A percentile compares a stretch with the other conserved stretches of the same genome.
Evolutionary conservation across 2,329 filamentous ascomycete genomes (phyloP).

Genomic region (Aspergillus glaucus): DNA sequence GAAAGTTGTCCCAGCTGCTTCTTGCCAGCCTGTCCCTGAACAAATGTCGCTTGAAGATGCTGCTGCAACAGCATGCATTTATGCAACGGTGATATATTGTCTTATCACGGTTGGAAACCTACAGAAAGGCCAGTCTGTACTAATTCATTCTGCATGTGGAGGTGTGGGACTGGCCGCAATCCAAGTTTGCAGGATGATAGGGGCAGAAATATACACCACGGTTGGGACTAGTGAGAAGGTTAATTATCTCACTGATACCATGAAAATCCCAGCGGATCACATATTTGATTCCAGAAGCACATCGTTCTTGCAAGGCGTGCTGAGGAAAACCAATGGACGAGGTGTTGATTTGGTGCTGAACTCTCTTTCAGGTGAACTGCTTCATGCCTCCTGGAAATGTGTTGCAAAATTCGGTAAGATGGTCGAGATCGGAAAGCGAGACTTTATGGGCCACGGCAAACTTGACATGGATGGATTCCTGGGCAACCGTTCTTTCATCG

Average conservation of each 20-base stretch:
- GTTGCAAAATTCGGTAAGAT: neutral
- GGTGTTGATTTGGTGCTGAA: constrained; percentile 10
- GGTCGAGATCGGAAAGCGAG: neutral
- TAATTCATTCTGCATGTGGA: too few species aligned
- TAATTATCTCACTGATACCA: neutral
- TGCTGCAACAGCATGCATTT: too few species aligned
- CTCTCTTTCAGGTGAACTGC: constrained; percentile 6
- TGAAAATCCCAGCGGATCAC: neutral
- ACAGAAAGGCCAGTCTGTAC: too few species aligned
- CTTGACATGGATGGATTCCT: constrained; percentile 3
- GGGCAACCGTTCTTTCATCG: neutral
- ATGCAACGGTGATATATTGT: too few species aligned
- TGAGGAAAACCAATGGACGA: neutral
- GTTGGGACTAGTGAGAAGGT: neutral
- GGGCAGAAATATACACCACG: neutral
- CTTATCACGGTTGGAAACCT: too few species aligned
- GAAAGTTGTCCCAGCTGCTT: neutral
- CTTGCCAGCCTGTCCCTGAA: too few species aligned
- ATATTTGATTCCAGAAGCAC: neutral
- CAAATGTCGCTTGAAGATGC: too few species aligned
- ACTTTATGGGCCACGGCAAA: neutral
- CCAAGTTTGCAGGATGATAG: neutral
- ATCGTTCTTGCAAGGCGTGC: neutral
- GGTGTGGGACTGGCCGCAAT: constrained; percentile 11
- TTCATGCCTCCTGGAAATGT: constrained; percentile 1